phyloP scores from a whole-genome alignment of 106 monocot species.

The Acanthochlamys bracteata region DNA sequence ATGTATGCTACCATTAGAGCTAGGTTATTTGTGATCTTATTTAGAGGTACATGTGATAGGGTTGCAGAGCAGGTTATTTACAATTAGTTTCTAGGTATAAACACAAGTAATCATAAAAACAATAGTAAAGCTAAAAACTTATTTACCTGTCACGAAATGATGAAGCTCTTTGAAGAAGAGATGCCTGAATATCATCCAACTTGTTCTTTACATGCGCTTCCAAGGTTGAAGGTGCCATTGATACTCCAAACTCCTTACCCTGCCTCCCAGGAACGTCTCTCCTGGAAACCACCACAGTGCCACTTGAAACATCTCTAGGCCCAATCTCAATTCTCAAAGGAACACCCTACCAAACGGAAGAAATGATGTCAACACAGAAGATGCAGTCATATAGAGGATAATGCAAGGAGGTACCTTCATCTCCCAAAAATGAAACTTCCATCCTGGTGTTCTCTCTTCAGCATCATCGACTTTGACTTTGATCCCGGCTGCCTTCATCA shows the following conservation, averaged over 20 bases:
- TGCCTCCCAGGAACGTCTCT: constrained; percentile 85
- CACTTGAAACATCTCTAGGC: constrained; percentile 70
- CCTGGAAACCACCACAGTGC: constrained; percentile 65
- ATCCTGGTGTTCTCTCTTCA: constrained; percentile 82
- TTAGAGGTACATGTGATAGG: too few species aligned
- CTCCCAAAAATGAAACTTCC: constrained; percentile 98
- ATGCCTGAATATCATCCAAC: constrained; percentile 76
- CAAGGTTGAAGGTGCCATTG: constrained; percentile 64
- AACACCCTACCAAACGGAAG: constrained; percentile 49
- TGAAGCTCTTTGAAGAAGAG: constrained; percentile 62
- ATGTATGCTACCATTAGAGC: too few species aligned
- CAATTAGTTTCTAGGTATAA: not conserved
- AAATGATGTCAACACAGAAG: not conserved
- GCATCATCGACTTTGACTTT: constrained; percentile 87
- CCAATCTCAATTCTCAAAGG: constrained; percentile 92
- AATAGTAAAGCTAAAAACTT: not conserved
- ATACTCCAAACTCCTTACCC: constrained; percentile 95
- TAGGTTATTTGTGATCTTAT: too few species aligned
- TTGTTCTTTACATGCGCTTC: constrained; percentile 50
- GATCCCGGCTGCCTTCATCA: constrained; percentile 57
- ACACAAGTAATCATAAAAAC: not conserved
- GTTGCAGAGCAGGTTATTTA: not conserved
- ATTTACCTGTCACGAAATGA: constrained; percentile 82
- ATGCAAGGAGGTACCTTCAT: constrained; percentile 54
- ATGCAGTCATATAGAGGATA: not conserved